These are phyloP conservation scores for Stephania cephalantha DNA, from an alignment of 164 flowering plant species.

Conservation along the genomic window DNA sequence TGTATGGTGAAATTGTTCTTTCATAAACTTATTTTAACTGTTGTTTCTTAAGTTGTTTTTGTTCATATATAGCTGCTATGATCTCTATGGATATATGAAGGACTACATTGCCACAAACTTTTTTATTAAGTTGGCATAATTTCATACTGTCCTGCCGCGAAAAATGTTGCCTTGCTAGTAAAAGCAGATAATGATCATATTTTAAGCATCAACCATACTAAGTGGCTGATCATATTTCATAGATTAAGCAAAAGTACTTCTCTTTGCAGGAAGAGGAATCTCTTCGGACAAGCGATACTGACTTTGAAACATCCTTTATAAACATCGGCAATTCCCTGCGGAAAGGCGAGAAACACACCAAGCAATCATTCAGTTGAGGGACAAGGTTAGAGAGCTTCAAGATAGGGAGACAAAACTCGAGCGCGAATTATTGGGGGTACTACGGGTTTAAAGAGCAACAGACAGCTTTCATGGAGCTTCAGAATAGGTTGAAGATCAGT, in stretches of 20 bases:
- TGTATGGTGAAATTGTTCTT: too few species aligned
- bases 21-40: too few species aligned
- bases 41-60: too few species aligned
- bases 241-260: conserved; percentile 29
- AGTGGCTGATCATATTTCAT: too few species aligned
- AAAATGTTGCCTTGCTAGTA: too few species aligned
- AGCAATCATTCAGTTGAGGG: conserved; percentile 46
- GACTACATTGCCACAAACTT: too few species aligned
- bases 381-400: conserved; percentile 41
- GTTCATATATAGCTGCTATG: too few species aligned
- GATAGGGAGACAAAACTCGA: conserved; percentile 77
- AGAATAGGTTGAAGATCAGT: conserved; percentile 57
- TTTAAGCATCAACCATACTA: too few species aligned
- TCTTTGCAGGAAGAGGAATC: conserved; percentile 54
- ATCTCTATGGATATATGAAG: too few species aligned
- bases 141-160: too few species aligned
- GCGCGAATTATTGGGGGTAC: conserved; percentile 59
- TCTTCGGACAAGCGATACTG: conserved; percentile 31
- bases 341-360: conserved; percentile 33
- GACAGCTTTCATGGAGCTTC: conserved; percentile 60
- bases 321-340: conserved; percentile 22
- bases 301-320: conserved; percentile 16
- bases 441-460: conserved; percentile 85
- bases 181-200: too few species aligned
- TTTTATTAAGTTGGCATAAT: too few species aligned